These are phyloP conservation scores for Hapsidospora chrysogenum DNA, from an alignment of 495 filamentous ascomycete genomes.

Conservation along the genomic window DNA sequence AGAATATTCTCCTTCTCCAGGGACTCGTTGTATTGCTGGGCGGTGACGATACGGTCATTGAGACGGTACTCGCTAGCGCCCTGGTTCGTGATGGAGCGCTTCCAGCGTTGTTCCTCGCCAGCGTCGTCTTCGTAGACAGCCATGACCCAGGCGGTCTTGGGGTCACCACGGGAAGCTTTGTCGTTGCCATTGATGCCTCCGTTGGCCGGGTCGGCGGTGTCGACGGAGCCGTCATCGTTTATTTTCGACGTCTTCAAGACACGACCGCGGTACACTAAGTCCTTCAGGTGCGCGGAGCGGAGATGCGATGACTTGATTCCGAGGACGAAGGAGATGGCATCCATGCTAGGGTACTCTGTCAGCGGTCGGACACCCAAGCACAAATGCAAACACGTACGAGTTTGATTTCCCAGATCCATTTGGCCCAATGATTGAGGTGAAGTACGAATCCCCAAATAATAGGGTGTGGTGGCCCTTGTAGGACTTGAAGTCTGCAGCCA, in stretches of 20 bases:
- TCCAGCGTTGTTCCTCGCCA: constrained; percentile 90
- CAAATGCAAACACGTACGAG: constrained; percentile 42
- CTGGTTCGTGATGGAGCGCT: constrained; percentile 74
- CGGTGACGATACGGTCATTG: constrained; percentile 77
- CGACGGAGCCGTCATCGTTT: constrained; percentile 66
- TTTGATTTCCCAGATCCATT: constrained; percentile 99
- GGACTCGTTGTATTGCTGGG: constrained; percentile 83
- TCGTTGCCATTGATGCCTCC: constrained; percentile 39
- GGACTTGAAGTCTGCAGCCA: constrained; percentile 94
- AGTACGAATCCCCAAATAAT: constrained; percentile 95
- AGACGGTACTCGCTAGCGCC: constrained; percentile 93
- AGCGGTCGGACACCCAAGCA: too few relatives aligned
- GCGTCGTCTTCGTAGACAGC: constrained; percentile 97
- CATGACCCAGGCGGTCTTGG: constrained; percentile 94
- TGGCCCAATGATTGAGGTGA: constrained; percentile 96
- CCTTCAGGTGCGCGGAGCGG: constrained; percentile 83
- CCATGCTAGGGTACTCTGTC: constrained; percentile 58
- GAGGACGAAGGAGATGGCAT: constrained; percentile 97
- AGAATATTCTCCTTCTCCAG: constrained; percentile 90
- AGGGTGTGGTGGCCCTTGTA: constrained; percentile 91
- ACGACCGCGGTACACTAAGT: constrained; percentile 90
- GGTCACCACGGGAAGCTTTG: constrained; percentile 48
- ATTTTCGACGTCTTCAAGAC: constrained; percentile 84
- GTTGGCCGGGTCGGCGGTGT: constrained; percentile 26
- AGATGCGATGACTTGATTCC: constrained; percentile 97